Conservation (phyloP, 1,284 basidiomycete genomes). For the Marasmius tenuissimus region DNA sequence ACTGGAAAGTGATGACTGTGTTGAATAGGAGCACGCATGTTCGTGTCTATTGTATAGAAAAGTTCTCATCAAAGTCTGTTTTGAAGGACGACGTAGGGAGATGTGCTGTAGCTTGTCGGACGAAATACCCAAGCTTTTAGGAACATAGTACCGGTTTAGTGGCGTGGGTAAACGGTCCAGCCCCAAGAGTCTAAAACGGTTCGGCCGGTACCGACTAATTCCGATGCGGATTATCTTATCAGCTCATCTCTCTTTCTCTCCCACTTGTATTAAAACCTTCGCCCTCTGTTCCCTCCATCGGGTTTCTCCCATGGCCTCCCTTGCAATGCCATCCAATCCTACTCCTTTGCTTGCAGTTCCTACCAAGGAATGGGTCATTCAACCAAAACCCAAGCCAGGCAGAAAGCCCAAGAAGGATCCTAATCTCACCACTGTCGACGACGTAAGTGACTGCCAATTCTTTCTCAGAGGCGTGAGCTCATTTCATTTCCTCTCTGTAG, state of each 20-base stretch:
- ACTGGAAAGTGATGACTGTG: not conserved
- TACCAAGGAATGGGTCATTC: conserved; percentile 89
- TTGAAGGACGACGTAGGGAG: not conserved
- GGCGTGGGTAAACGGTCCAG: too few species aligned
- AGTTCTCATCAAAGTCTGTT: not conserved
- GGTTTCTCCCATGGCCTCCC: not conserved
- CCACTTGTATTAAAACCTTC: not conserved
- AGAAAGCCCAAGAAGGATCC: conserved; percentile 82
- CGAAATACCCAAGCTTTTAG: too few species aligned
- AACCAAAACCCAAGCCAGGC: conserved; percentile 87
- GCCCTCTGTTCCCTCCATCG: conserved; percentile 2
- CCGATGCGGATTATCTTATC: not conserved
- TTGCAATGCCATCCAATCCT: not conserved
- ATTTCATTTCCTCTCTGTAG: conserved; percentile 22
- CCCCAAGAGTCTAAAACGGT: not conserved
- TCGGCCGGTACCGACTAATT: not conserved
- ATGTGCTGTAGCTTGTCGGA: not conserved
- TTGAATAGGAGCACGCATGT: not conserved
- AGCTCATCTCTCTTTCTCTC: not conserved
- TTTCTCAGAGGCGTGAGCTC: conserved; percentile 2
- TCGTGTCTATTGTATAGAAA: not conserved
- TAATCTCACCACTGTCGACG: conserved; percentile 39
- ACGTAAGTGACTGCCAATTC: conserved; percentile 37
- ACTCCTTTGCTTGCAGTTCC: conserved; percentile 41
- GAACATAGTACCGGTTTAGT: too few species aligned